Base-by-base conservation (phyloP, 495 filamentous ascomycete genomes). In the Penicillium crystallinum region DNA sequence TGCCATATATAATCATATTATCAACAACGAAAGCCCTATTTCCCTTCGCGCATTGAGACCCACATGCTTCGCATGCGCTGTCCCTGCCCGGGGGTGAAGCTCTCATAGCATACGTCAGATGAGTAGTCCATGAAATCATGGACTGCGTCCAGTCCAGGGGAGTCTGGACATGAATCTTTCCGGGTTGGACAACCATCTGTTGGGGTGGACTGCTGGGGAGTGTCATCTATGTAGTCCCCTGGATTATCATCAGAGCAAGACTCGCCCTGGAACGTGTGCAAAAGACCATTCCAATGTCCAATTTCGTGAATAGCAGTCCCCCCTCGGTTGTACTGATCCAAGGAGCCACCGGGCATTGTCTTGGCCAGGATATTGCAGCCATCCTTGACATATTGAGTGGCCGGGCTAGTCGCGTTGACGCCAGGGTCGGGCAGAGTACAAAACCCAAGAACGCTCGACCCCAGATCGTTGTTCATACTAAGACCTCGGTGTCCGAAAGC, bases 121-220 rank as follows among this genome's bases (percentile, higher is more conserved):
- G 71, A 75, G 56, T 81, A 81, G 54, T 81, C 78, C 78, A 81
- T 81, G 48, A 74, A 83, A 51, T 81, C 77, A 30, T 73, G 66
- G 15, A 83, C 70, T 5, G 71, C 66, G 62, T 81, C 80, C 27
- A 68, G 11, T 0, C 76, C 76, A n/a, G 72, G 65, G 1, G 46
- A 57, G 47, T 65, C 57, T 1, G 74, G 72, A 55, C 80, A 83
- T 12, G 70, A 79, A 56, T 81, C 66, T 47, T 74, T 75, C 0
- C 52, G 57, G 7, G 55, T 50, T 11, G 78, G 78, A 49, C 80
- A 83, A 1, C 76, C 80, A 33, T 70, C 65, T 8, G 78, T 81
- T 0, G 77, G 70, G 0, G 63, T 61, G 15, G 63, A 65, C 55
- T 81, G 74, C 48, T 77, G 74, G 3, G 76, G 70, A 11, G 80